Base-by-base conservation (phyloP, 345 rosid genomes). In the Salix viminalis region DNA sequence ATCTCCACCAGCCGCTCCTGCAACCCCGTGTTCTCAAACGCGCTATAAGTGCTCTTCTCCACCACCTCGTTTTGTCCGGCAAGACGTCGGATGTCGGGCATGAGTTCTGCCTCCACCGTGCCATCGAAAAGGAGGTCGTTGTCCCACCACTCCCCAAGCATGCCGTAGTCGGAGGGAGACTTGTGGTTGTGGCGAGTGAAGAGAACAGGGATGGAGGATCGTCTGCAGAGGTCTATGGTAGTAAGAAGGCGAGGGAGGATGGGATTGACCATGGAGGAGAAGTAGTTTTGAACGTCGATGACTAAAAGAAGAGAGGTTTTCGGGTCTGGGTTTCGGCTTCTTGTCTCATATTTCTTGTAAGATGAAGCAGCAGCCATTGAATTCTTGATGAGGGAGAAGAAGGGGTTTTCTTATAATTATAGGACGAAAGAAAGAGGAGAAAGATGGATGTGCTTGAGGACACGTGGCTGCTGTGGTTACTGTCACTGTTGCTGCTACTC, bases 101-200 rank as follows among this genome's bases (percentile, higher is more conserved):
- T 71, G 28, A 92, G 86, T 71, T 89, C 83, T 12, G 91, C 82
- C 5, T 83, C 90, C 21, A 50, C 7, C 21, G 96, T 88, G 65
- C 97, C 97, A 44, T 92, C 92, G 67, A 85, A 1, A 75, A 92
- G 56, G 36, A 88, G 84, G 66, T 89, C 81, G 67, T 77, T 79
- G 82, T 82, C 50, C 94, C 96, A 90, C 97, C 96, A 91, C 90
- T 90, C 92, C 2, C 61, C 83, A 58, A 91, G 89, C 89, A 90
- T 89, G 82, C 86, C 85, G 77, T 42, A 39, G 67, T 91, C 94
- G 60, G 77, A 61, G 18, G 87, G 85, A 64, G 87, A 87, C 77
- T 85, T 86, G 68, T 92, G 91, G 81, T 64, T 21, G 86, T 92
- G 96, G 79, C 97, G 96, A 32, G 92, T 92, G 92, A 90, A 92